A percentile compares a stretch with the other conserved stretches of the same genome.
phyloP scores from a whole-genome alignment of 2,329 filamentous ascomycete species.

The Pestalotiopsis sp. region DNA sequence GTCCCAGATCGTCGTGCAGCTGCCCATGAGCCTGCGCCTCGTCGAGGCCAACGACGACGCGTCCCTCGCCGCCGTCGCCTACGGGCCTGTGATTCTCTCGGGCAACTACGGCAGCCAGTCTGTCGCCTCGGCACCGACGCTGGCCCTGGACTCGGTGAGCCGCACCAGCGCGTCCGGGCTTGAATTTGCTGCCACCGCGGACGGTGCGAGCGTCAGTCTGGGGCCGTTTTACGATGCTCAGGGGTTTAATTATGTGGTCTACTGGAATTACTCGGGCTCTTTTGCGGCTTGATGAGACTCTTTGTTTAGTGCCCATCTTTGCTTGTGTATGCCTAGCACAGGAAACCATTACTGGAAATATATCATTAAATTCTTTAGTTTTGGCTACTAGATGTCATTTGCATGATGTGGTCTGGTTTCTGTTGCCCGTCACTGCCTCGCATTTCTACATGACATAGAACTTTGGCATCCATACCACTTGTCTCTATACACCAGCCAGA shows the following conservation, averaged over 20 bases:
- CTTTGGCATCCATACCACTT: no score
- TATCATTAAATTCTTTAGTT: no score
- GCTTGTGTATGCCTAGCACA: no score
- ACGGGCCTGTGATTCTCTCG: conserved; percentile 46
- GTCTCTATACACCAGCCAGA: no score
- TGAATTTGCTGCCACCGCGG: conserved; percentile 35
- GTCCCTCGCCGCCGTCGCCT: conserved; percentile 46
- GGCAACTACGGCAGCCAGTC: conserved; percentile 44
- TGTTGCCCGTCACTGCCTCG: no score
- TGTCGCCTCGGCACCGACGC: conserved; percentile 27
- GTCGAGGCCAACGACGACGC: conserved; percentile 50
- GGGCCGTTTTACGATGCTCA: conserved; percentile 44
- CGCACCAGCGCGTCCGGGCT: conserved; percentile 24
- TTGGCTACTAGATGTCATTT: no score
- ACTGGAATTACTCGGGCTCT: conserved; percentile 33
- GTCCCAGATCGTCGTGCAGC: conserved; percentile 43
- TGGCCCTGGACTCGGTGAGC: conserved; percentile 32
- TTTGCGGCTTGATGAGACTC: not conserved
- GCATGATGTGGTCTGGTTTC: no score
- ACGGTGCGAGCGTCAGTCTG: conserved; percentile 32
- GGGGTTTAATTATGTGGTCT: conserved; percentile 44
- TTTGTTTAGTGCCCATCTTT: no score
- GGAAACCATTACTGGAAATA: no score
- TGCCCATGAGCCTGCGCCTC: conserved; percentile 47
- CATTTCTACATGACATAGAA: no score